These are phyloP conservation scores for Xylaria sp. DNA, from an alignment of 2,329 filamentous ascomycete species.

Conservation along the genomic window DNA sequence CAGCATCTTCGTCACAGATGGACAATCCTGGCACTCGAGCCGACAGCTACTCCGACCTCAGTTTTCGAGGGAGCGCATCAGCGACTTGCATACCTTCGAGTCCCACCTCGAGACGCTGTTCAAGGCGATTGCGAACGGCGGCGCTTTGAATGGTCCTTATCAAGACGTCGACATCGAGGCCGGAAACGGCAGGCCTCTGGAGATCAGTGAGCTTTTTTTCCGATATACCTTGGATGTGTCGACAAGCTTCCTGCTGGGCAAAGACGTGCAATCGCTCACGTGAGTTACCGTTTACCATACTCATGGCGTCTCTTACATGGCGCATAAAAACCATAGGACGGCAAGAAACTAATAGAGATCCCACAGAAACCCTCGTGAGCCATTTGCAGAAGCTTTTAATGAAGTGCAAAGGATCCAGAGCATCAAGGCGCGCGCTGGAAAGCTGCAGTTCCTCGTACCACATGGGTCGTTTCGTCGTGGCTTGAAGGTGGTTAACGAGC, in stretches of 20 bases:
- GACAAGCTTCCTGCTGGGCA: slow-evolving; percentile 87
- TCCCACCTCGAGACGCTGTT: slow-evolving; percentile 80
- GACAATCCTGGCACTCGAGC: slow-evolving; percentile 79
- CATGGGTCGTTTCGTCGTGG: slow-evolving; percentile 70
- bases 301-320: neutral
- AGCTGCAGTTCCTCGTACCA: slow-evolving; percentile 72
- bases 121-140: slow-evolving; percentile 70
- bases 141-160: slow-evolving; percentile 67
- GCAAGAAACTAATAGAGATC: neutral
- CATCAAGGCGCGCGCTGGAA: slow-evolving; percentile 72
- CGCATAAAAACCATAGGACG: neutral
- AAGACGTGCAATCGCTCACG: slow-evolving; percentile 74
- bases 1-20: slow-evolving; percentile 84
- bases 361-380: slow-evolving; percentile 65
- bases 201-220: slow-evolving; percentile 83
- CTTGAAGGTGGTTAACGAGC: slow-evolving; percentile 77
- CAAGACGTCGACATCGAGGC: slow-evolving; percentile 72
- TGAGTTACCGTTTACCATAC: slow-evolving; percentile 46
- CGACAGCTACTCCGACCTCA: slow-evolving; percentile 87
- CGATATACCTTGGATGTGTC: slow-evolving; percentile 86
- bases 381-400: slow-evolving; percentile 84
- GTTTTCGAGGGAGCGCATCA: slow-evolving; percentile 86
- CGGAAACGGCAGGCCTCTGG: slow-evolving; percentile 71
- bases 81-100: slow-evolving; percentile 85
- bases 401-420: slow-evolving; percentile 81